Evolutionary conservation across 192 early-diverging fungal genomes (phyloP), one percentile per base, ranked within the genome.

Genomic region (Entomortierella beljakovae): DNA sequence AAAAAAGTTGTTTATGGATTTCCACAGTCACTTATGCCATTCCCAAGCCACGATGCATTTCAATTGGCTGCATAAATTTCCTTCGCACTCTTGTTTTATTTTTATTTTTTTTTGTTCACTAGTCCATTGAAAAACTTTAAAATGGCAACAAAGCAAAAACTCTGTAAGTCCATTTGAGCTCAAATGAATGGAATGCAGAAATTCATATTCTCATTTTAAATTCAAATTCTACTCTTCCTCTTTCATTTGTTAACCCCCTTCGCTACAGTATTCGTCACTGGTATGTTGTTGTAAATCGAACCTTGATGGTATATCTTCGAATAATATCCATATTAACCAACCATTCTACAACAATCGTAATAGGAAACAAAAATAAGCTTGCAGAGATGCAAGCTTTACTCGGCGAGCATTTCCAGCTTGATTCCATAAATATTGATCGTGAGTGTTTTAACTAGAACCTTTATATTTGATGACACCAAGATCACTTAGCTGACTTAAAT

Each of bases 291-390:
- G 4, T 10, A 53, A 31, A 10, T 46, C 15, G 15, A 46, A 46
- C 43, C 43, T 16, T 46, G 43, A n/a, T n/a, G n/a, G 15, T 16
- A 46, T 46, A 46, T 20, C 20, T 46, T 20, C 7, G 15, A 46
- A 20, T 20, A 11, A 2, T 46, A 46, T 15, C 43, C 3, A 20
- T 46, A 20, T n/a, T n/a, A n/a, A n/a, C n/a, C n/a, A n/a, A n/a
- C n/a, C n/a, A 7, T 7, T 16, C 28, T 20, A 32, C 4, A 56
- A 25, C 7, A 6, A 8, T 13, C 23, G 10, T 20, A 8, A 52
- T 95, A 34, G 98, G 98, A 64, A 99, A 99, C 89, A 89, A 90
- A 66, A 95, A 99, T 85, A 99, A 99, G 81, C 88, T 99, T 56
- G 81, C 80, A 16, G 98, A 99, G 81, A 94, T 96, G 49, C 92